These are phyloP conservation scores for Exidia glandulosa DNA, from an alignment of 768 basidiomycete genomes.

Conservation along the genomic window DNA sequence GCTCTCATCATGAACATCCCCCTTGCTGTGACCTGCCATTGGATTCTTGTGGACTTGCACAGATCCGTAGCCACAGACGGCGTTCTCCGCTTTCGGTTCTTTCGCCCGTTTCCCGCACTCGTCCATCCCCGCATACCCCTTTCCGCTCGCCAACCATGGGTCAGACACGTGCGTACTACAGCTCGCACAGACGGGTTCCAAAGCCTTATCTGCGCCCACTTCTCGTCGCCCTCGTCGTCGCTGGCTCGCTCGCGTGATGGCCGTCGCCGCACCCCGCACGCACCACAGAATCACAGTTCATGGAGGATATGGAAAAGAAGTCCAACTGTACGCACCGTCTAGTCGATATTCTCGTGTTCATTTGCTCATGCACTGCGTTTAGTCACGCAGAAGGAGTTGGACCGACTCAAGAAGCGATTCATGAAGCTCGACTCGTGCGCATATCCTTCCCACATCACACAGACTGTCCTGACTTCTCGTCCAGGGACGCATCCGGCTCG, in stretches of 20 bases:
- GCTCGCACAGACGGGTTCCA: not conserved
- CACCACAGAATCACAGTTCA: conserved; percentile 73
- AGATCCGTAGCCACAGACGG: not conserved
- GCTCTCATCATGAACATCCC: too few relatives aligned
- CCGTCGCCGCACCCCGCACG: conserved; percentile 1
- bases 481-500: conserved; percentile 89
- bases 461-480: not conserved
- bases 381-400: conserved; percentile 94
- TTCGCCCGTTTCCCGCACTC: not conserved
- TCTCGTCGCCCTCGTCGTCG: conserved; percentile 3
- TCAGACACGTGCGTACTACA: conserved; percentile 59
- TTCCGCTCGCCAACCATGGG: conserved; percentile 41
- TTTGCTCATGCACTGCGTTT: conserved; percentile 1
- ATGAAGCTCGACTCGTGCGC: conserved; percentile 94
- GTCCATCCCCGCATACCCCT: not conserved
- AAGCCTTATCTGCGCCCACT: not conserved
- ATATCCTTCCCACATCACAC: not conserved
- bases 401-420: conserved; percentile 95
- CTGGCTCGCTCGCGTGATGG: not conserved
- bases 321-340: conserved; percentile 79
- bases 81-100: not conserved
- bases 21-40: too few relatives aligned
- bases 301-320: conserved; percentile 95
- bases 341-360: not conserved
- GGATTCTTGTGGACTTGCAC: too few relatives aligned